phyloP scores from a whole-genome alignment of 1,284 basidiomycete genomes.

The Phenoliferia sp. region DNA sequence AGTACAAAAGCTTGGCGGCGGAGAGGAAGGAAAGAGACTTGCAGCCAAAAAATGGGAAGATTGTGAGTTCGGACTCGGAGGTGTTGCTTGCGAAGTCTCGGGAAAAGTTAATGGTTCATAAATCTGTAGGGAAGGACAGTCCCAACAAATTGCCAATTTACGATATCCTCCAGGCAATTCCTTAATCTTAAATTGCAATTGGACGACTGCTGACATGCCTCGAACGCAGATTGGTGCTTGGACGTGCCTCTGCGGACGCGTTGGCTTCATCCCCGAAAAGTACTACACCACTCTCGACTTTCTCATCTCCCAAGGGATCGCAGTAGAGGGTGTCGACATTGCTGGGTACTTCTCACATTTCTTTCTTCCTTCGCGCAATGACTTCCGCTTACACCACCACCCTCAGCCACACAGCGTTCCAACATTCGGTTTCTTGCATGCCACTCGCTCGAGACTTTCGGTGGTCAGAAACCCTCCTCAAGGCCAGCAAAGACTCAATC shows the following conservation, averaged over 20 bases:
- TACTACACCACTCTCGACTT: not conserved
- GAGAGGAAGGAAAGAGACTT: not conserved
- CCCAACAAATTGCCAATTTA: conserved; percentile 4
- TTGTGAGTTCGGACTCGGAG: not conserved
- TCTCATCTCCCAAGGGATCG: not conserved
- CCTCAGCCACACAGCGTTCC: conserved; percentile 1
- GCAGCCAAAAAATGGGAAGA: not conserved
- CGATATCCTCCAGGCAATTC: not conserved
- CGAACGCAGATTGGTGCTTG: not conserved
- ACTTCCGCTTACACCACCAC: not conserved
- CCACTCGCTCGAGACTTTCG: not conserved
- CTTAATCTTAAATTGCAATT: not conserved
- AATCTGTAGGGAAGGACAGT: not conserved
- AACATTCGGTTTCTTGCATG: conserved; percentile 6
- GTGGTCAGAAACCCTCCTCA: conserved; percentile 3
- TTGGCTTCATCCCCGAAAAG: not conserved
- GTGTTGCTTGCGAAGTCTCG: not conserved
- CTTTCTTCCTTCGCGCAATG: not conserved
- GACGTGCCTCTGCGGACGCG: not conserved
- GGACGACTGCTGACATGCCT: not conserved
- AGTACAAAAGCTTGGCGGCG: not conserved
- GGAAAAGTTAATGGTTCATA: not conserved
- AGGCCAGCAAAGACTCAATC: conserved; percentile 3
- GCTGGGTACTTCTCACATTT: not conserved
- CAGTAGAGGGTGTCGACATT: conserved; percentile 2